A percentile compares a stretch with the other conserved stretches of the same genome.
Conservation (phyloP, 2,329 filamentous ascomycete genomes). For the Ascochyta lentis region DNA sequence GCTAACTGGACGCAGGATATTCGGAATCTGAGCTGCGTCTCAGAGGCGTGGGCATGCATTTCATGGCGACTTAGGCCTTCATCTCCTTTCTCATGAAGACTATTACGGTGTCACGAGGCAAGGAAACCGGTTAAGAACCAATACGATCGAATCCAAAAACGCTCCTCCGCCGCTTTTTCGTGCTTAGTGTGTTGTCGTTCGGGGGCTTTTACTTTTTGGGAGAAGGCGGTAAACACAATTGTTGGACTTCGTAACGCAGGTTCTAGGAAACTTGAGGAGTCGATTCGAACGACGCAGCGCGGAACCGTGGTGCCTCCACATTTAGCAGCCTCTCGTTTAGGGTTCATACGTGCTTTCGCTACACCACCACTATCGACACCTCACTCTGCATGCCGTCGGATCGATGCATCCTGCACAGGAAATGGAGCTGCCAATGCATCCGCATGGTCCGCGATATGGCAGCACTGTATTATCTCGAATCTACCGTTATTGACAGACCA, state of each 20-base stretch:
- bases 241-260: neutral
- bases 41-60: conserved; percentile 36
- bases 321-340: too few species aligned
- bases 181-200: neutral
- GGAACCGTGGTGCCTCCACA: too few species aligned
- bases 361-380: too few species aligned
- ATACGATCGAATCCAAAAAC: conserved; percentile 41
- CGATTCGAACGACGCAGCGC: neutral
- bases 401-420: neutral
- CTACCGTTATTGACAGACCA: neutral
- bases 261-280: neutral
- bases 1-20: conserved; percentile 37
- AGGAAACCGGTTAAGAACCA: conserved; percentile 36
- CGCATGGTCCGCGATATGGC: neutral
- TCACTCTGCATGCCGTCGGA: too few species aligned
- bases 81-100: conserved; percentile 35
- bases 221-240: neutral
- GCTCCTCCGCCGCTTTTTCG: conserved; percentile 7
- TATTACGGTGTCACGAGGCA: conserved; percentile 43
- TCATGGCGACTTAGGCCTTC: conserved; percentile 39
- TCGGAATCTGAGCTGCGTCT: conserved; percentile 37
- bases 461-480: neutral
- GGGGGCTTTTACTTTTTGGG: neutral
- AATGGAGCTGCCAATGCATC: neutral
- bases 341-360: too few species aligned